Base-by-base conservation (phyloP, 2,329 filamentous ascomycete genomes). In the Ploettnerulaceae sp. region DNA sequence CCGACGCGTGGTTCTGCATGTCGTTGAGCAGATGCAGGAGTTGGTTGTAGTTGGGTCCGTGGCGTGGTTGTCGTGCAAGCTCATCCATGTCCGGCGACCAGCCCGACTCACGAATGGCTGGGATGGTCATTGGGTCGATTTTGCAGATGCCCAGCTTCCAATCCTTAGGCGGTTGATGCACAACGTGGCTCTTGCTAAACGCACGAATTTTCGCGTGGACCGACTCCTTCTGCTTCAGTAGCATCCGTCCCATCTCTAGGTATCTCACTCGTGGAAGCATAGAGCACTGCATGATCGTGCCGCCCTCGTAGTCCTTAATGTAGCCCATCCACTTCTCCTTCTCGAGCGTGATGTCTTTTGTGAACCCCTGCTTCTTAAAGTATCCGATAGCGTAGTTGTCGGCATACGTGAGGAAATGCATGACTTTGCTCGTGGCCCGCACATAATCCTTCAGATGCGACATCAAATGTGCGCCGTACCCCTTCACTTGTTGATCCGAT, bases 21-120 rank as follows among this genome's bases (percentile, higher is more conserved):
- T 95, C 88, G 67, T 94, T 95, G 55, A 98, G 82, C 5, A 98
- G 78, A 65, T 93, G 89, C 9, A 95, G 77, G 2, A 98, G 82
- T 57, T 94, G 86, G 65, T 93, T 95, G 72, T 95, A 96, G 65
- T 96, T 95, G 35, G 93, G 93, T 0, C 93, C 93, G 63, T 96
- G 91, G 26, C 93, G 89, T 21, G 93, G 91, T 64, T 95, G 89
- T 26, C 93, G 86, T 1, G 93, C 89, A 17, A 98, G 76, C 65
- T 95, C 89, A 69, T 98, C 93, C 93, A 98, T 98, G 63, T 95
- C 91, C 1, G 88, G 86, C 0, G 88, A 94, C 93, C 93, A 98
- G 52, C 93, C 91, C 0, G 89, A 93, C 36, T 82, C 86, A 59
- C 84, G 89, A 67, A 98, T 96, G 11, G 91, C 90, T 14, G 86